Conservation (phyloP, 169 alveolate species). For the Plasmodium gallinaceum region DNA sequence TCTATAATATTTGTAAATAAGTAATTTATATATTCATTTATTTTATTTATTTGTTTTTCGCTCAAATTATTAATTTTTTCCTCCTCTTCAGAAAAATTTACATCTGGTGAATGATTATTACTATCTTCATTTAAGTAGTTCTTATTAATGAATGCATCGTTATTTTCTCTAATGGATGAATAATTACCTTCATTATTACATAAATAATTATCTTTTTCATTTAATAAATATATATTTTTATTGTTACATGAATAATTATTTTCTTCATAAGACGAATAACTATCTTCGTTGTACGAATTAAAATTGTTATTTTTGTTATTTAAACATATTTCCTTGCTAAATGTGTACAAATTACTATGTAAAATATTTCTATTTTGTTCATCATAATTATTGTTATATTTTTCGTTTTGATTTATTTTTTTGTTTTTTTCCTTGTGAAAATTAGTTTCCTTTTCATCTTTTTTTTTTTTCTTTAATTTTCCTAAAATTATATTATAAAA, state of each 20-base stretch:
- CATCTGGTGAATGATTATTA: background rate
- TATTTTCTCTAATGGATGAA: too few relatives aligned
- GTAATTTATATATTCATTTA: slow-evolving; percentile 19
- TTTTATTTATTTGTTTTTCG: slow-evolving; percentile 17
- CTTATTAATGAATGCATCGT: too few relatives aligned
- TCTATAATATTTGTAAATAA: slow-evolving; percentile 12
- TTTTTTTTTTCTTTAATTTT: slow-evolving; percentile 16
- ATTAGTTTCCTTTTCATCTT: background rate
- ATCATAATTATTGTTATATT: background rate
- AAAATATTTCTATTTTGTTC: background rate
- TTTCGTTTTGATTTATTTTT: background rate
- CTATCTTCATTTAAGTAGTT: too few relatives aligned
- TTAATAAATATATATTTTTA: too few relatives aligned
- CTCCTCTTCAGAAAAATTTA: background rate
- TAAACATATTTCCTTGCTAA: background rate
- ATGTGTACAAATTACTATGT: background rate
- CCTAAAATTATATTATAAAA: slow-evolving; percentile 52
- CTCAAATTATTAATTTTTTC: background rate
- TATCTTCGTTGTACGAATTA: too few relatives aligned
- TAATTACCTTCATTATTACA: too few relatives aligned
- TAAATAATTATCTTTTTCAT: too few relatives aligned
- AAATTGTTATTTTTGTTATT: too few relatives aligned
- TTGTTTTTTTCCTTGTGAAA: background rate
- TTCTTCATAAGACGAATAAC: too few relatives aligned
- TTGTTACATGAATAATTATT: too few relatives aligned